Percentiles rank a stretch among this genome's conserved stretches.
phyloP scores from a whole-genome alignment of 140 eudicot genomes.

The Anethum foeniculum region DNA sequence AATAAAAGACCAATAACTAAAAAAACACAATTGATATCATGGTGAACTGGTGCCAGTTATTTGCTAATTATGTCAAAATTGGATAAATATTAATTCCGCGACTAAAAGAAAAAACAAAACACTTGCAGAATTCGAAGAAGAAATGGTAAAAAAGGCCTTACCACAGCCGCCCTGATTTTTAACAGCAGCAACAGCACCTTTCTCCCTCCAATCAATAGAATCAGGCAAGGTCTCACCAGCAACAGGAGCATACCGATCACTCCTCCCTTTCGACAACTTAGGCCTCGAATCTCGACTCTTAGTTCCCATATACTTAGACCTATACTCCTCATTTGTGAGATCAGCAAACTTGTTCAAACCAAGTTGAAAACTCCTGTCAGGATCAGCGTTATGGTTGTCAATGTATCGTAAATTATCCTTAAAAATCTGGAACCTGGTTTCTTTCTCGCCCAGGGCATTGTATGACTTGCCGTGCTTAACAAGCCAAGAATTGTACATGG shows the following conservation, averaged over 20 bases:
- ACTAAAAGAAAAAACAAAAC: no score
- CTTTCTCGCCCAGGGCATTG: constrained; percentile 76
- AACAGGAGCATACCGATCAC: constrained; percentile 48
- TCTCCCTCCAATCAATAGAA: constrained; percentile 63
- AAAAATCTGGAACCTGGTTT: constrained; percentile 57
- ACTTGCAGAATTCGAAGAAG: neutral
- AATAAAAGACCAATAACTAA: neutral
- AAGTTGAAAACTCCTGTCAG: constrained; percentile 35
- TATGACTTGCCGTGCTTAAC: constrained; percentile 62
- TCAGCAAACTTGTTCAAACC: constrained; percentile 78
- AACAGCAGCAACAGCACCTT: constrained; percentile 58
- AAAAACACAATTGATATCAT: neutral
- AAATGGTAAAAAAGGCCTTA: no score
- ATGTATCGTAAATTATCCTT: constrained; percentile 56
- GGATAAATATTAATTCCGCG: neutral
- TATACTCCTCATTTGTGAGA: constrained; percentile 75
- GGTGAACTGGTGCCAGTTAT: neutral
- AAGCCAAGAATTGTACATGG: constrained; percentile 72
- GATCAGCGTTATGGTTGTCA: constrained; percentile 57
- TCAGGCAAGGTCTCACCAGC: constrained; percentile 64
- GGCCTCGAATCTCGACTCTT: constrained; percentile 22
- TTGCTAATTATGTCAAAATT: neutral
- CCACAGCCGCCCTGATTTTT: constrained; percentile 92
- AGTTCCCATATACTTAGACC: constrained; percentile 43
- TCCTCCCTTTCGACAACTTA: constrained; percentile 23